A percentile compares a stretch with the other conserved stretches of the same genome.
Evolutionary conservation across 2,329 filamentous ascomycete species (phyloP).

Genomic region (Penicillium sp.): DNA sequence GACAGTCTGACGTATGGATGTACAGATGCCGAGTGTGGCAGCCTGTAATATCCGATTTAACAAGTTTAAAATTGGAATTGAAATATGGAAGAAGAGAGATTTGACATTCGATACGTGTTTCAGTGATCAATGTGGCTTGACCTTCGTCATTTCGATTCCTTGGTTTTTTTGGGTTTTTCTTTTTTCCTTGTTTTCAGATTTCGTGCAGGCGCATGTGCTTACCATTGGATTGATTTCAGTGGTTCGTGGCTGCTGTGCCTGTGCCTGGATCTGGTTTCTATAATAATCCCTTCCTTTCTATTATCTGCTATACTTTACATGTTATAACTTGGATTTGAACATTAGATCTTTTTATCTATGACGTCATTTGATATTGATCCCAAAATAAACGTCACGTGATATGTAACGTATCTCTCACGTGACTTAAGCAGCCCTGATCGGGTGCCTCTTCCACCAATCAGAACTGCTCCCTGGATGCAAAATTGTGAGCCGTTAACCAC

Average conservation of each 20-base stretch:
- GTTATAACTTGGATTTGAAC: not conserved
- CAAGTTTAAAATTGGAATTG: not conserved
- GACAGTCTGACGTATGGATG: conserved; percentile 11
- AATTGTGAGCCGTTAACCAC: not conserved
- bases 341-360: conserved; percentile 1
- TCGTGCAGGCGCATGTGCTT: not conserved
- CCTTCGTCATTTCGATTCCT: conserved; percentile 10
- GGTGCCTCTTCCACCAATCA: not conserved
- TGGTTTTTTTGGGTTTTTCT: conserved; percentile 4
- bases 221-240: not conserved
- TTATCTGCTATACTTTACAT: no score
- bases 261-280: not conserved
- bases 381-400: not conserved
- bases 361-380: conserved; percentile 11
- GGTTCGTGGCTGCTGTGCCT: not conserved
- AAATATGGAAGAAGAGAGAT: not conserved
- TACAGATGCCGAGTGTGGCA: conserved; percentile 1
- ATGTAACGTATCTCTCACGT: not conserved
- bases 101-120: not conserved
- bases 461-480: no score
- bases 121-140: not conserved
- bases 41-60: not conserved
- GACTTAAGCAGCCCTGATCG: not conserved
- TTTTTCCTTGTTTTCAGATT: not conserved
- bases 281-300: not conserved